Percentiles rank a stretch among this genome's conserved stretches.
These are phyloP conservation scores for Forsythia suspensa DNA, from an alignment of 257 asterid species.

Conservation along the genomic window DNA sequence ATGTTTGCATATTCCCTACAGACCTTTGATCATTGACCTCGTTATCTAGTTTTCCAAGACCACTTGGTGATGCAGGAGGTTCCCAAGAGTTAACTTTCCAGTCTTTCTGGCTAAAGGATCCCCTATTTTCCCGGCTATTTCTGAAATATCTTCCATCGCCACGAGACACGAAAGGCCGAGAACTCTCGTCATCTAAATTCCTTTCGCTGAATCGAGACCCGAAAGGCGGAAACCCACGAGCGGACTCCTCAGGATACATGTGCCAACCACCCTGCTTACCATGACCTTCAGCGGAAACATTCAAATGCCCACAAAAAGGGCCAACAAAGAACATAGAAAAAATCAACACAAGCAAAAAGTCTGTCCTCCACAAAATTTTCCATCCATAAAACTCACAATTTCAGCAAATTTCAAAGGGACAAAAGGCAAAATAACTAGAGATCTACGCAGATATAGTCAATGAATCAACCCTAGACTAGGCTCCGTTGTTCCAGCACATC, in stretches of 20 bases:
- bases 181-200: constrained; percentile 62
- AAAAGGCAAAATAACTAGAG: constrained; percentile 23
- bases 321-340: constrained; percentile 18
- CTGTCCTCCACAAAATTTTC: constrained; percentile 11
- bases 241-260: constrained; percentile 64
- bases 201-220: constrained; percentile 72
- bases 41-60: constrained; percentile 55
- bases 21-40: constrained; percentile 53
- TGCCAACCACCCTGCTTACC: constrained; percentile 96
- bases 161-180: constrained; percentile 54
- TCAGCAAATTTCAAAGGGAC: not conserved
- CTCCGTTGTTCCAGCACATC: constrained; percentile 17
- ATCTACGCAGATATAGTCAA: constrained; percentile 26
- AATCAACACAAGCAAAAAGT: constrained; percentile 26
- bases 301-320: constrained; percentile 33
- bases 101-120: constrained; percentile 66
- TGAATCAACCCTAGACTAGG: constrained; percentile 12
- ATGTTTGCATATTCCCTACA: constrained; percentile 47
- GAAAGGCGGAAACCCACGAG: constrained; percentile 60
- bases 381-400: not conserved
- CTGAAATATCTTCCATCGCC: constrained; percentile 63
- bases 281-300: constrained; percentile 76
- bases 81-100: constrained; percentile 69
- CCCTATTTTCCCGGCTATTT: constrained; percentile 67
- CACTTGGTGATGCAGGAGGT: constrained; percentile 51